Base-by-base conservation (phyloP, 2,329 filamentous ascomycete species). In the Pyrenochaeta sp. region DNA sequence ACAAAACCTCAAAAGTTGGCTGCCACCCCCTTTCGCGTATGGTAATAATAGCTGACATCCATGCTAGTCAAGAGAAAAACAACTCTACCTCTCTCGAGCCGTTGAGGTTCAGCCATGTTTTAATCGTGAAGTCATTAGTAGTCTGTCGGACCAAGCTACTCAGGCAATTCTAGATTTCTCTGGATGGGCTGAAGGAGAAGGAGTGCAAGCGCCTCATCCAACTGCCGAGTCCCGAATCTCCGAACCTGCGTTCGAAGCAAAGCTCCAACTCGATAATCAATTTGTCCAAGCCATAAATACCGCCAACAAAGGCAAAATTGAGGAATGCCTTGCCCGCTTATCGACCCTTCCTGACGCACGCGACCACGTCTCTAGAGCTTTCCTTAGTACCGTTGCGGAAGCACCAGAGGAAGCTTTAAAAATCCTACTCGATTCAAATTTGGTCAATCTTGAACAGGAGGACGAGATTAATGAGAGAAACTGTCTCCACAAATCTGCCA, bases 21-120 rank as follows among this genome's bases (percentile, higher is more conserved):
- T 53, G 50, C 43, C 66, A 49, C 49, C 40, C 54, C 60, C 29
- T 56, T 45, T 30, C 43, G 41, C 58, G 54, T 52, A 44, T 47
- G 45, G 45, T 59, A 62, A 42, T 20, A 11, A 30, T 45, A 40
- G 69, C 78, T 77, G 67, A 79, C 64, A 9, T 23, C 54, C 43
- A 51, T 56, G 42, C 49, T 74, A 88, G 83, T 98, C 94, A 45
- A 94, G 94, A 76, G 97, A 95, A 54, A 99, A 99, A 77, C 95
- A 98, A 78, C 85, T 98, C 35, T 99, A 98, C 73, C 87, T 99
- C 31, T 96, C 96, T 9, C 86, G 95, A 55, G 95, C 95, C 7
- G 94, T 99, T 58, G 95, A 99, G 76, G 93, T 98, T 7, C 95
- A 98, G 71, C 95, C 95, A 6, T 98, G 96, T 76, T 99, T 98